Evolutionary conservation across 495 filamentous ascomycete genomes (phyloP).

Genomic region (Penicillium alfredii): DNA sequence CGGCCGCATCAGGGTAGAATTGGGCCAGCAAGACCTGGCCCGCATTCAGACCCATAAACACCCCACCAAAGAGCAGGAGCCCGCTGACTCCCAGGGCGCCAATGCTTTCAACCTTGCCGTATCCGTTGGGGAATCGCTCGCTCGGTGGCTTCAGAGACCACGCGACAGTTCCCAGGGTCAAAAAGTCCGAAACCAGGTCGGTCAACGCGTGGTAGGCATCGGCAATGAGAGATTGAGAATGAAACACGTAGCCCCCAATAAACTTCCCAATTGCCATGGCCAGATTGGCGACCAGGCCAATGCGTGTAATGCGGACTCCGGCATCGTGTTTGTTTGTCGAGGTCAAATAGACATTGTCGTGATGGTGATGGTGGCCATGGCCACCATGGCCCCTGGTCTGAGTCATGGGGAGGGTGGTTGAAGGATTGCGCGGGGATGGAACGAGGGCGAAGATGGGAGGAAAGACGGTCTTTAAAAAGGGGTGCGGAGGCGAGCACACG

Average conservation of each 20-base stretch:
- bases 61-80: conserved; percentile 76
- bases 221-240: conserved; percentile 88
- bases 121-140: conserved; percentile 76
- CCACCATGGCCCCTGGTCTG: conserved; percentile 32
- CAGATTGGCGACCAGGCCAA: conserved; percentile 87
- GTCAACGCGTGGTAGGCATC: conserved; percentile 94
- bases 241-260: conserved; percentile 84
- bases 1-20: conserved; percentile 67
- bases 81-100: conserved; percentile 89
- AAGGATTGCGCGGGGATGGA: conserved; percentile 11
- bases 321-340: conserved; percentile 88
- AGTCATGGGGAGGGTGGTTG: conserved; percentile 27
- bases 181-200: conserved; percentile 88
- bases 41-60: conserved; percentile 84
- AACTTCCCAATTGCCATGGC: conserved; percentile 92
- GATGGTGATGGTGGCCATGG: conserved; percentile 58
- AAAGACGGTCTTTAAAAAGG: conserved; percentile 11
- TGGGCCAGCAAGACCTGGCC: conserved; percentile 69
- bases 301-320: conserved; percentile 88
- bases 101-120: conserved; percentile 95
- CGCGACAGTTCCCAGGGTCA: conserved; percentile 87
- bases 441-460: conserved; percentile 23
- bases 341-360: conserved; percentile 84
- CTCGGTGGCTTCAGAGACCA: conserved; percentile 83
- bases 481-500: conserved; percentile 25